Percentiles rank a stretch among this genome's conserved stretches.
Conservation (phyloP, 148 eudicot species). For the Vaccinium vitisidaea region DNA sequence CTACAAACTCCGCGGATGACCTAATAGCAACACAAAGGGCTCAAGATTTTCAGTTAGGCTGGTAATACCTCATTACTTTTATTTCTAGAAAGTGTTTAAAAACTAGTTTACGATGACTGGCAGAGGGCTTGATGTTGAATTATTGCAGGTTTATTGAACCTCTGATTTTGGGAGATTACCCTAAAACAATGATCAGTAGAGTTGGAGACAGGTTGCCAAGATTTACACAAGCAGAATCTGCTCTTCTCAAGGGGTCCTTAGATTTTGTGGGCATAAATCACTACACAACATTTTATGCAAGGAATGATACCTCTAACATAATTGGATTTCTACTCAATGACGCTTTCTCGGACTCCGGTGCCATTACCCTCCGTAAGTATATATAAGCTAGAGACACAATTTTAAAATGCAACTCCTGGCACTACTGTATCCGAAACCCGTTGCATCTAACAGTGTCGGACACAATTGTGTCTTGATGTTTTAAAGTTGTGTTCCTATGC, state of each 20-base stretch:
- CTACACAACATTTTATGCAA: constrained; percentile 78
- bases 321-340: constrained; percentile 53
- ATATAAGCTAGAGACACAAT: not conserved
- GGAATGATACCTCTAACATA: constrained; percentile 41
- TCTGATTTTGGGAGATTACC: constrained; percentile 58
- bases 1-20: constrained; percentile 58
- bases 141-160: constrained; percentile 60
- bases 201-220: constrained; percentile 55
- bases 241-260: constrained; percentile 64
- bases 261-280: constrained; percentile 98
- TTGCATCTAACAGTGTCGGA: too few relatives aligned
- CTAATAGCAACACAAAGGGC: constrained; percentile 79
- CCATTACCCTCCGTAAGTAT: constrained; percentile 59
- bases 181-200: constrained; percentile 52
- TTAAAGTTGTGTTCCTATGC: not conserved
- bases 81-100: too few relatives aligned
- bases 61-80: constrained; percentile 31
- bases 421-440: too few relatives aligned
- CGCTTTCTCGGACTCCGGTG: constrained; percentile 60
- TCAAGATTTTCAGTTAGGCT: constrained; percentile 72
- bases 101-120: too few relatives aligned
- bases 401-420: not conserved
- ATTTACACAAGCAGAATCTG: constrained; percentile 41
- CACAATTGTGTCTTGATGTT: too few relatives aligned
- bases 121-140: too few relatives aligned